Percentiles rank a stretch among this genome's conserved stretches.
These are phyloP conservation scores for Rubia balearica DNA, from an alignment of 305 asterid genomes.

Conservation along the genomic window DNA sequence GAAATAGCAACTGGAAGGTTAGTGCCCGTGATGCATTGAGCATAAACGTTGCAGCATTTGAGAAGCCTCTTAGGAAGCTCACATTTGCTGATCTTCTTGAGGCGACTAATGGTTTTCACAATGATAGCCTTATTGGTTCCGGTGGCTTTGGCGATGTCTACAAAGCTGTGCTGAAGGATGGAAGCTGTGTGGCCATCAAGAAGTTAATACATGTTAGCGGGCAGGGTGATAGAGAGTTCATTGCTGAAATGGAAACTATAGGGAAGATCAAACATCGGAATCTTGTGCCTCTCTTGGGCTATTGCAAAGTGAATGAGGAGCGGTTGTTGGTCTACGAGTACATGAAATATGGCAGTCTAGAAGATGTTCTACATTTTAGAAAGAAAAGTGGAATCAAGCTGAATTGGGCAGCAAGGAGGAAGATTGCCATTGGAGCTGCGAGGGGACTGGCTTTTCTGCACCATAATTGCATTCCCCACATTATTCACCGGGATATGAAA, in stretches of 20 bases:
- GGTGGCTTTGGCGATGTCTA: conserved; percentile 84
- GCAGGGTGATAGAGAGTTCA: conserved; percentile 86
- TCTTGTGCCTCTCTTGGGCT: conserved; percentile 75
- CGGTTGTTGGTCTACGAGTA: conserved; percentile 82
- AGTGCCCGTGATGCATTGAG: conserved; percentile 67
- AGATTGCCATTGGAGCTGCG: conserved; percentile 75
- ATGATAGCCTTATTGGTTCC: conserved; percentile 52
- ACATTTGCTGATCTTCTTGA: conserved; percentile 79
- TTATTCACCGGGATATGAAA: conserved; percentile 90
- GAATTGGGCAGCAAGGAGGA: conserved; percentile 66
- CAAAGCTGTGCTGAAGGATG: conserved; percentile 66
- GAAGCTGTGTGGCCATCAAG: conserved; percentile 69
- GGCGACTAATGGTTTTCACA: conserved; percentile 67
- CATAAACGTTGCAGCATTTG: conserved; percentile 68
- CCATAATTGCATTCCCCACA: conserved; percentile 91
- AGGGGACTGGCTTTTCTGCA: conserved; percentile 89
- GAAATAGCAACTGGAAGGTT: conserved; percentile 53
- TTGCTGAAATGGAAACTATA: conserved; percentile 96
- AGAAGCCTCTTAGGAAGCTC: conserved; percentile 77
- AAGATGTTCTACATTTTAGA: conserved; percentile 65
- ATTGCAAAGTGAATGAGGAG: conserved; percentile 80
- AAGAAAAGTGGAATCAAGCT: conserved; percentile 38
- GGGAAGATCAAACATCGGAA: conserved; percentile 87
- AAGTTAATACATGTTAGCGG: conserved; percentile 75
- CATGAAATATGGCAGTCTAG: conserved; percentile 91